Percentiles rank a stretch among this genome's conserved stretches.
These are phyloP conservation scores for Porphyra umbilicalis DNA, from an alignment of 31 red algal species.

Conservation along the genomic window DNA sequence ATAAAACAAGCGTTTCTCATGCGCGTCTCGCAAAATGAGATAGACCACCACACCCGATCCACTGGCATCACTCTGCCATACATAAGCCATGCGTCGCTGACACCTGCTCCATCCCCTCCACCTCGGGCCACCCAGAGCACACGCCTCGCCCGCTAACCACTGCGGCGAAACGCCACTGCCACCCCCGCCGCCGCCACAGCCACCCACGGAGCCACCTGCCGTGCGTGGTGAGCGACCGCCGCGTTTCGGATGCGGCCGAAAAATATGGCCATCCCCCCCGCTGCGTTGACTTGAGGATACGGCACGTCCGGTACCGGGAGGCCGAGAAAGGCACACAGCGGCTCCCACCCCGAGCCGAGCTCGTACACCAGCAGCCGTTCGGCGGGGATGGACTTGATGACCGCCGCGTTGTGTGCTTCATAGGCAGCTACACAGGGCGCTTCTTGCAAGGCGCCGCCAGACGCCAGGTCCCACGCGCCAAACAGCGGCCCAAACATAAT, in stretches of 20 bases:
- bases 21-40: no score
- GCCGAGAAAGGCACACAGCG: neutral
- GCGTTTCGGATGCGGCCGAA: neutral
- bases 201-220: neutral
- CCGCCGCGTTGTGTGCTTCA: constrained; percentile 2
- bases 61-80: no score
- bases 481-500: neutral
- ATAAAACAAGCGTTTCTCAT: no score
- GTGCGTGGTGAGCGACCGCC: neutral
- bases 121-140: no score
- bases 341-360: neutral
- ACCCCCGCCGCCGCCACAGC: neutral
- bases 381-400: neutral
- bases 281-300: neutral
- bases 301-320: neutral
- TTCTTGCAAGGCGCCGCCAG: neutral
- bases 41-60: no score
- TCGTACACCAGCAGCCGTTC: neutral
- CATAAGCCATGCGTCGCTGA: no score
- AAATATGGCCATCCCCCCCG: neutral
- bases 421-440: neutral
- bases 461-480: neutral
- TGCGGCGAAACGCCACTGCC: no score
- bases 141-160: no score
- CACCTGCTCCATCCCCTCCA: no score